Base-by-base conservation (phyloP, 495 filamentous ascomycete species). In the Sporormia fimetaria region DNA sequence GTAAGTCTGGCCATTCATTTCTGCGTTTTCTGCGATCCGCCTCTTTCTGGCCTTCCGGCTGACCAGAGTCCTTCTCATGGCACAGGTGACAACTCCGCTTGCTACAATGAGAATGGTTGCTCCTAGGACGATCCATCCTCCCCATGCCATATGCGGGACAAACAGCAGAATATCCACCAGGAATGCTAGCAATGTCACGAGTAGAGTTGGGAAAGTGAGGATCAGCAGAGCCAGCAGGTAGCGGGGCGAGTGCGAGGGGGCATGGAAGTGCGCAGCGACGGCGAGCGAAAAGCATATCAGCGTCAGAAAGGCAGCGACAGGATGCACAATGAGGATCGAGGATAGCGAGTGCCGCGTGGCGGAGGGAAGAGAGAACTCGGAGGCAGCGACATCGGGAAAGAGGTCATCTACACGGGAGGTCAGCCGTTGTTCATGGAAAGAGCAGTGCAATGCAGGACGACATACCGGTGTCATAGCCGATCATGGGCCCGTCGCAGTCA, bases 91-190 rank as follows among this genome's bases (percentile, higher is more conserved):
- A 33, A 98, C 74, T 20, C 80, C 80, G 59, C 80, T 85, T 4
- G 83, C 66, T 32, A 84, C 77, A 30, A 92, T 82, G 30, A 96
- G 64, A 41, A 96, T 83, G 12, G 87, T 90, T 15, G 90, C 83
- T 12, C 76, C 90, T 20, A 98, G 70, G 11, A 96, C 90, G 44
- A 98, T 75, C 74, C 87, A 98, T 44, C 87, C 87, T 48, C 84
- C 90, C 86, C 87, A 96, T 54, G 76, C 70, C 60, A 94, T 59
- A 63, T 96, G 90, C 23, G 90, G 90, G 17, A 94, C 82, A 57
- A 98, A 98, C 12, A 98, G 73, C 23, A 98, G 63, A n/a, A 98
- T 83, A 60, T 98, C 90, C 44, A 95, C 77, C 37, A 98, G 67
- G 63, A 98, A 96, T 15, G 86, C 81, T 17, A 96, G 67, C 7